These are phyloP conservation scores for Forsythia viridissima DNA, from an alignment of 257 asterid species.

Conservation along the genomic window DNA sequence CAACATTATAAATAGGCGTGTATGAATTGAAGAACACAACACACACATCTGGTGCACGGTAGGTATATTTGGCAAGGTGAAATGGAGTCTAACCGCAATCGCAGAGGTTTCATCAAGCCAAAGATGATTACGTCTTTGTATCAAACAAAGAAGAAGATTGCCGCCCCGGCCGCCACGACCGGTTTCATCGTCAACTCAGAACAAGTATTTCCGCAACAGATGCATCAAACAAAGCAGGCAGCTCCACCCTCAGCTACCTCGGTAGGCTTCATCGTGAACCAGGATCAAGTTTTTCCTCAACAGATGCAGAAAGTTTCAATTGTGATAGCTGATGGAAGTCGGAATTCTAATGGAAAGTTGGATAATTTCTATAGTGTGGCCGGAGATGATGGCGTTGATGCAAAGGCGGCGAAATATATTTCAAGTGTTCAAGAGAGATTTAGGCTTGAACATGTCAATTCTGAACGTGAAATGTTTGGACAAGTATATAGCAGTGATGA, in stretches of 20 bases:
- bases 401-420: slow-evolving; percentile 54
- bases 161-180: slow-evolving; percentile 4
- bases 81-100: slow-evolving; percentile 52
- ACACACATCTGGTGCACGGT: background rate
- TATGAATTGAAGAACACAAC: background rate
- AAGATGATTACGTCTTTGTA: slow-evolving; percentile 50
- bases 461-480: slow-evolving; percentile 29
- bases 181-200: slow-evolving; percentile 34
- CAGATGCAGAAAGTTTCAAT: slow-evolving; percentile 29
- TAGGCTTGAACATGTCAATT: slow-evolving; percentile 40
- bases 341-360: slow-evolving; percentile 22
- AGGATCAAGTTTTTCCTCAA: slow-evolving; percentile 37
- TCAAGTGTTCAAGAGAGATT: slow-evolving; percentile 58
- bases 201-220: slow-evolving; percentile 24
- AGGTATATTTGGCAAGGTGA: background rate
- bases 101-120: slow-evolving; percentile 45
- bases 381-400: slow-evolving; percentile 61
- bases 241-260: background rate
- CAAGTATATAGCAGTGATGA: slow-evolving; percentile 15
- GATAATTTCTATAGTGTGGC: slow-evolving; percentile 33
- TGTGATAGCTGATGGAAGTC: slow-evolving; percentile 19
- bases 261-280: slow-evolving; percentile 36
- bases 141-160: slow-evolving; percentile 31
- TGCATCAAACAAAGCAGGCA: slow-evolving; percentile 10
- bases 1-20: background rate